phyloP scores from a whole-genome alignment of 202 grass and related monocot species.

The Zoysia matrella region DNA sequence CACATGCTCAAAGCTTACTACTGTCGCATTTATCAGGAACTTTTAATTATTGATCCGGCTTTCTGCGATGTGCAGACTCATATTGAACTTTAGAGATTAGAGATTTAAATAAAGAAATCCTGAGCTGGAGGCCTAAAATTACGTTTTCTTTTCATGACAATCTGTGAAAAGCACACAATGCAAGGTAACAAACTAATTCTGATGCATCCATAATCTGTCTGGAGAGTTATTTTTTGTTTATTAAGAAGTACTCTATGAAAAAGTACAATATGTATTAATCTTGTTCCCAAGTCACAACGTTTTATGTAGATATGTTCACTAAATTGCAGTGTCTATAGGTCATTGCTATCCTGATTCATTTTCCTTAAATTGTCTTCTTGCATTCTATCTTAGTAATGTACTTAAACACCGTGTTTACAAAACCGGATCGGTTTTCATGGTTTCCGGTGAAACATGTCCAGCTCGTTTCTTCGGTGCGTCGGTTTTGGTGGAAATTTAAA shows the following conservation, averaged over 20 bases:
- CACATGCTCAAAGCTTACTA: conserved; percentile 9
- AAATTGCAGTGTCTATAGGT: background rate
- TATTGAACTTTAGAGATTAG: conserved; percentile 17
- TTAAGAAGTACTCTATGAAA: background rate
- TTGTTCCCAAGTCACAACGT: conserved; percentile 18
- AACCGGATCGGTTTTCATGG: too few species aligned
- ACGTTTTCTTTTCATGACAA: conserved; percentile 5
- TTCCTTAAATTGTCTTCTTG: background rate
- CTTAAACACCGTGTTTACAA: too few species aligned
- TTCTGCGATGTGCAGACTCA: conserved; percentile 4
- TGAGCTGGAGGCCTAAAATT: background rate
- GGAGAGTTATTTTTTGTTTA: conserved; percentile 30
- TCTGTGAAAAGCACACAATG: background rate
- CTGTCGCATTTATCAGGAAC: conserved; percentile 12
- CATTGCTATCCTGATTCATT: background rate
- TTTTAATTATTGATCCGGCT: background rate
- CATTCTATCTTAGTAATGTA: conserved; percentile 2
- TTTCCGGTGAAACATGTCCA: too few species aligned
- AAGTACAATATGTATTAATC: background rate
- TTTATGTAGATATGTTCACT: conserved; percentile 12
- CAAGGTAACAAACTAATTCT: conserved; percentile 40
- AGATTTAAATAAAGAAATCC: background rate
- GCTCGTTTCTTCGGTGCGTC: too few species aligned
- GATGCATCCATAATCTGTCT: conserved; percentile 5
- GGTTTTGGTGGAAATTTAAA: too few species aligned